Base-by-base conservation (phyloP, 345 rosid genomes). In the Trapa incisa region DNA sequence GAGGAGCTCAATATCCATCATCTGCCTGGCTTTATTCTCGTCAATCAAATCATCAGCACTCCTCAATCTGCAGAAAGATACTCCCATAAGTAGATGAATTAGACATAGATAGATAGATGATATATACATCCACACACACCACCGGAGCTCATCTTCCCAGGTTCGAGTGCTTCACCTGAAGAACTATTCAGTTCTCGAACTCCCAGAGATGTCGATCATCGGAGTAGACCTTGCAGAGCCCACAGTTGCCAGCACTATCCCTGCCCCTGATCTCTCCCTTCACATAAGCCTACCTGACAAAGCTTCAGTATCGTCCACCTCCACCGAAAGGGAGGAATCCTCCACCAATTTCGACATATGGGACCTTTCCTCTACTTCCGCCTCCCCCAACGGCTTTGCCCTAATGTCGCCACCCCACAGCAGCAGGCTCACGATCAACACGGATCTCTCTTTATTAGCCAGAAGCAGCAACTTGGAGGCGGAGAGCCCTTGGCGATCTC, bases 281-380 rank as follows among this genome's bases (percentile, higher is more conserved):
- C 89, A 79, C 65, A 85, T 85, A 62, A 79, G 86, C 76, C 86
- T 78, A 62, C 86, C 85, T 29, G 74, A 76, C 62, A 79, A 67
- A 17, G 67, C 78, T 45, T 13, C 13, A 53, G 65, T 81, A n/a
- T 64, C 79, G 11, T 78, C 84, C 22, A 67, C 73, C 56, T 74
- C 76, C 71, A 41, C 48, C 42, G 66, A 68, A 22, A 74, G 67
- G 22, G 65, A 61, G 17, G 65, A 61, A 32, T 17, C 68, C 16
- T 52, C 36, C 3, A 39, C 67, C 6, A 72, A 72, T 72, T 77
- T 75, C 35, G 58, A 71, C 71, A 67, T 75, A n/a, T 76, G 82
- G 80, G 67, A 53, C 63, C 71, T 53, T 9, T 42, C 8, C 45
- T 3, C 4, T 8, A 56, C 29, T 22, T 58, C 57, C 69, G 68